Evolutionary conservation across 2,329 filamentous ascomycete species (phyloP).

Genomic region (Alternaria arborescens): DNA sequence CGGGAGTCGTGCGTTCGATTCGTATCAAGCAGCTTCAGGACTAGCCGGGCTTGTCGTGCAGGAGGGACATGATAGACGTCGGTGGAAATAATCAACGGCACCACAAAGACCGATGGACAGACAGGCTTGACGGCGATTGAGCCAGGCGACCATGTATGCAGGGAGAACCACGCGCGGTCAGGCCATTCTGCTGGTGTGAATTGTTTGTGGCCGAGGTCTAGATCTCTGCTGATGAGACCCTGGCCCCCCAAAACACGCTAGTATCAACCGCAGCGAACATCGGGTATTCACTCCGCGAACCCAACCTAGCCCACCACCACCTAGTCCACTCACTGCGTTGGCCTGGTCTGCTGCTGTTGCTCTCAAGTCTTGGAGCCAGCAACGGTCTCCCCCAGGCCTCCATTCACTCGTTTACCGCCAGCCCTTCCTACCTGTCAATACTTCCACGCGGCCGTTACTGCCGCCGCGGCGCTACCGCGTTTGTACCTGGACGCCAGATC

Average conservation of each 20-base stretch:
- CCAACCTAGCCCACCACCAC: conserved; percentile 9
- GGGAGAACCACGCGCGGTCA: conserved; percentile 1
- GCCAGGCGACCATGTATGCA: conserved; percentile 1
- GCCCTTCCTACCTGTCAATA: conserved; percentile 9
- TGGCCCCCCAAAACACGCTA: conserved; percentile 7
- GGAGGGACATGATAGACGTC: neutral
- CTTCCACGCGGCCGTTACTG: conserved; percentile 26
- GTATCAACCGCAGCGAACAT: conserved; percentile 17
- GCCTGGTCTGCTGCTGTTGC: neutral
- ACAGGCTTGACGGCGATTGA: neutral
- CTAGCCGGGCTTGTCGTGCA: conserved; percentile 5
- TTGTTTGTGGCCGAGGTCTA: conserved; percentile 12
- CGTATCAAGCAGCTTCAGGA: neutral
- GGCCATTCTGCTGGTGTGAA: conserved; percentile 10
- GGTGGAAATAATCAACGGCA: neutral
- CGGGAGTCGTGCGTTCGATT: neutral
- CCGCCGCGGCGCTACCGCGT: conserved; percentile 31
- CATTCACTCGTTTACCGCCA: conserved; percentile 9
- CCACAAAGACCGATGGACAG: neutral
- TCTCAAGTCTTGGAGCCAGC: neutral
- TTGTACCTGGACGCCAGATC: conserved; percentile 33
- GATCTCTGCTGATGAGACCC: conserved; percentile 10
- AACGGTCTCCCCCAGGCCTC: neutral
- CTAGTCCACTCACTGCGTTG: neutral
- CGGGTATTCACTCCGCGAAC: conserved; percentile 14